Base-by-base conservation (phyloP, 768 basidiomycete genomes). In the Zangia roseola region DNA sequence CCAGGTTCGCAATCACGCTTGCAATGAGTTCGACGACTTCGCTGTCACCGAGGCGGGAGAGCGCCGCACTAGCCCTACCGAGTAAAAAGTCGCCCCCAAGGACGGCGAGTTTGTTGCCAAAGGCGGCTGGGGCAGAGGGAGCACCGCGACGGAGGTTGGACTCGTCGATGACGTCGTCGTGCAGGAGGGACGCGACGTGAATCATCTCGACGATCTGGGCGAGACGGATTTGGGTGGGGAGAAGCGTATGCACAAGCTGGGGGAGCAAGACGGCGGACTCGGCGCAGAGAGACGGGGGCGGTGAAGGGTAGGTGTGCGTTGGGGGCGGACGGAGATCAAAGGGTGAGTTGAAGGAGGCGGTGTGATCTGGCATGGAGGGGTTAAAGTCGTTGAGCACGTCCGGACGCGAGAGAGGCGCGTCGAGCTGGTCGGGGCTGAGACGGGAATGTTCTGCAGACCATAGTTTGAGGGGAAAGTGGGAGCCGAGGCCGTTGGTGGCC, bases 161-260 rank as follows among this genome's bases (percentile, higher is more conserved):
- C 53, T 70, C 69, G 72, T 91, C 88, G 50, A 88, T 80, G 44
- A 98, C 92, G 59, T 88, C 87, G 74, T 98, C 91, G 65, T 98
- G 95, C 16, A 99, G 74, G 10, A 93, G 77, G 4, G 89, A 94
- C 21, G 97, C 94, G 53, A 97, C 88, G 64, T 98, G 93, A 40
- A 99, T 90, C 93, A 98, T 97, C 67, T 99, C 97, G 44, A 92
- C 85, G 37, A 99, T 94, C 61, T 95, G 93, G 5, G 94, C 95
- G 28, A 99, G 82, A 25, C 94, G 86, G 25, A 87, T 71, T 69
- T 99, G 97, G 1, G 93, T 86, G 14, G 95, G 92, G 6, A 99
- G 80, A 5, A 69, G 56, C 0, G 68, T 59, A 17, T 69, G 67
- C 4, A 62, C 59, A 8, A 68, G 24, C 60, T 68, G 49, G 71